Conservation (phyloP, 2,329 filamentous ascomycete species). For the Raffaelea albimanens region DNA sequence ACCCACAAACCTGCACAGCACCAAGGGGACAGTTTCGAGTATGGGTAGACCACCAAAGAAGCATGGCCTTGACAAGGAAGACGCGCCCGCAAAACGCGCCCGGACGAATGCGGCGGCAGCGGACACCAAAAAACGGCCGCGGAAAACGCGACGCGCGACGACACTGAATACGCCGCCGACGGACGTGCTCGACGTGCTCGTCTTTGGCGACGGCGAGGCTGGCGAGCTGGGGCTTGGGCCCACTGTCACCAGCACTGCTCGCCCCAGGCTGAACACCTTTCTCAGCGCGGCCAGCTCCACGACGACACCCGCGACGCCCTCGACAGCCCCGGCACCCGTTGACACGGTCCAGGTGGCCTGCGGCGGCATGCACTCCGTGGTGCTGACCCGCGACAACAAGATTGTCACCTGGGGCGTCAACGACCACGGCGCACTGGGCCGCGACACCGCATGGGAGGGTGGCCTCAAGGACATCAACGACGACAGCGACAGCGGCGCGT, state of each 20-base stretch:
- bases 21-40: too few relatives aligned
- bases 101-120: too few relatives aligned
- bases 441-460: slow-evolving; percentile 46
- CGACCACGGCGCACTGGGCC: slow-evolving; percentile 56
- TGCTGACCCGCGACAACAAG: slow-evolving; percentile 55
- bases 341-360: slow-evolving; percentile 44
- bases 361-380: slow-evolving; percentile 59
- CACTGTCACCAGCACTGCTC: background rate
- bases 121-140: too few relatives aligned
- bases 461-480: background rate
- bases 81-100: too few relatives aligned
- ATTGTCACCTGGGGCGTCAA: slow-evolving; percentile 64
- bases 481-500: slow-evolving; percentile 17
- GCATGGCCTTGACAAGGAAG: too few relatives aligned
- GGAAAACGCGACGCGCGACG: too few relatives aligned
- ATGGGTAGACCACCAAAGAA: too few relatives aligned
- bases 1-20: too few relatives aligned
- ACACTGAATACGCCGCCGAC: too few relatives aligned
- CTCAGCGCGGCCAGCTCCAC: too few relatives aligned
- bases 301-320: too few relatives aligned
- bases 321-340: too few relatives aligned
- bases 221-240: slow-evolving; percentile 7
- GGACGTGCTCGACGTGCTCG: background rate
- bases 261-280: slow-evolving; percentile 1
- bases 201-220: slow-evolving; percentile 1